Base-by-base conservation (phyloP, 2,329 filamentous ascomycete genomes). In the Pseudogymnoascus sp. region DNA sequence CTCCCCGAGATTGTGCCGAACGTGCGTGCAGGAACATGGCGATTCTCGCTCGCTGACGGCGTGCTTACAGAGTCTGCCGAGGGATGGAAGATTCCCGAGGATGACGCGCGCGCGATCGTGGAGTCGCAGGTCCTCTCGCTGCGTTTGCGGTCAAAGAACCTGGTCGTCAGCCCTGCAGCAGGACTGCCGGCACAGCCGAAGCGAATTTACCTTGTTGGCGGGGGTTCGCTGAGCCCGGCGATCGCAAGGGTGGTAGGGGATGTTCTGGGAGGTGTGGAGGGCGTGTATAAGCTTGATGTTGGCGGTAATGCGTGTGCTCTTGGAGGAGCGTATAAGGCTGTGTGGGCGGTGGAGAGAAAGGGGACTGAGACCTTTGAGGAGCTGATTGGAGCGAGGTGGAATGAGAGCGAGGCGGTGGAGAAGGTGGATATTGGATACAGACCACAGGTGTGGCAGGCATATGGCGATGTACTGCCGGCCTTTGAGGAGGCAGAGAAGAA, bases 1-100 rank as follows among this genome's bases (percentile, higher is more conserved):
- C 86, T 94, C 1, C 92, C 91, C 2, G 94, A 99, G 76, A 97
- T 96, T 70, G 93, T 99, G 4, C 94, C 94, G 58, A 96, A 96
- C 72, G 83, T 97, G 63, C 84, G 80, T 60, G 84, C 89, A 0
- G 93, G 94, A 58, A 92, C 89, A 54, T 97, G 91, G 89, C 87
- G 91, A 57, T 96, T 89, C 78, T 84, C 81, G 18, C 83, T 83
- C 65, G 77, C 78, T 38, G 78, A 76, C 34, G 57, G 32, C 1
- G 57, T n/a, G 18, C 75, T 85, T 1, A 67, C 67, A 7, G 69
- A 76, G 62, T 71, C 65, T 8, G 58, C 66, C 8, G 58, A 59
- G 8, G 68, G 74, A 6, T 85, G 81, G 75, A 80, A 85, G 71
- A 70, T 77, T n/a, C 77, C 83, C 1, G 76, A 81, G 59, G 81